Conservation (phyloP, 1,284 basidiomycete genomes). For the Malassezia yamatoensis region DNA sequence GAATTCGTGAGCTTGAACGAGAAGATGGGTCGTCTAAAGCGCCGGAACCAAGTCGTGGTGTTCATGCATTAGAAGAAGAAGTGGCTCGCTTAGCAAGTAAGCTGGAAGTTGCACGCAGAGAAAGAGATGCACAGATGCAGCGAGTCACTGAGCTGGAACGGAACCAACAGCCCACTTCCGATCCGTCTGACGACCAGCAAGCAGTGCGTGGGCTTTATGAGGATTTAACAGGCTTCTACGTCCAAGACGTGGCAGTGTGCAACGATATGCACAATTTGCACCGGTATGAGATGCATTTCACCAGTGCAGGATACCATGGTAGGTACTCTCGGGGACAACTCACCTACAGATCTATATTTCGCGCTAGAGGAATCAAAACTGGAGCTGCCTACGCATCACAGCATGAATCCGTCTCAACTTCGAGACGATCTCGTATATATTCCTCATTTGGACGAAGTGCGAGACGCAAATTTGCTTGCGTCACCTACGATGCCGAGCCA, state of each 20-base stretch:
- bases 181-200: conserved; percentile 20
- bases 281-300: conserved; percentile 34
- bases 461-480: conserved; percentile 23
- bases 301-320: conserved; percentile 36
- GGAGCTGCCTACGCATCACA: background rate
- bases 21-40: background rate
- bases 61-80: conserved; percentile 3
- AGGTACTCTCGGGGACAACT: background rate
- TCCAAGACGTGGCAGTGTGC: conserved; percentile 27
- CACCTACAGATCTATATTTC: conserved; percentile 27
- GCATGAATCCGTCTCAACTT: background rate
- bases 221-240: conserved; percentile 40
- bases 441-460: conserved; percentile 35
- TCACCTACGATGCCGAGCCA: conserved; percentile 18
- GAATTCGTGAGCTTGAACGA: conserved; percentile 9
- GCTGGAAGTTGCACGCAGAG: background rate
- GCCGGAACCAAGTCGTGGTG: background rate
- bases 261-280: conserved; percentile 12
- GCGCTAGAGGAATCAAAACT: conserved; percentile 31
- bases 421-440: conserved; percentile 40
- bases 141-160: conserved; percentile 1
- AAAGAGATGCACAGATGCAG: background rate
- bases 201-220: conserved; percentile 43
- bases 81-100: conserved; percentile 1
- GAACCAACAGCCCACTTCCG: background rate